Evolutionary conservation across 345 rosid species (phyloP), one percentile per base, ranked within the genome.

Genomic region (Chamaenerion angustifolium): DNA sequence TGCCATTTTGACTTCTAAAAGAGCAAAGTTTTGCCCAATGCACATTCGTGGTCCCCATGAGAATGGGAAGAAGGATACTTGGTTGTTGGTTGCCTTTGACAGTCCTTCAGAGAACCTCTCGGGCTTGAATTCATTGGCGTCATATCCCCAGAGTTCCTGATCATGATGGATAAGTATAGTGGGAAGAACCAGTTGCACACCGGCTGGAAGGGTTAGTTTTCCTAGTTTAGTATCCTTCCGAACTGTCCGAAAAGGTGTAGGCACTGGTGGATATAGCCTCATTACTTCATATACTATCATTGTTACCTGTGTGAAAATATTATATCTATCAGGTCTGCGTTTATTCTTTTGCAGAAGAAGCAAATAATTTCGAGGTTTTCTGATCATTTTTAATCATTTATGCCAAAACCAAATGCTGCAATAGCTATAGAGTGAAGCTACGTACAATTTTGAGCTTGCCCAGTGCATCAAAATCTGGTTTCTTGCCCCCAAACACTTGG

Each of bases 11-110:
- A 79, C 77, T 69, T 78, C 88, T 13, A 80, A 16, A 59, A 79
- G 18, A 1, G 94, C 74, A 17, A 78, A 86, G 58, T 68, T 78
- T 59, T 76, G 83, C 3, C 92, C 83, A 0, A 80, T 58, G 64
- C 88, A 86, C 8, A 17, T 57, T 67, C 84, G 65, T 0, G 82
- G 85, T 27, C 94, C 87, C 73, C 71, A 56, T 8, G 73, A 75
- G 10, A 83, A 83, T 1, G 81, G 73, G 6, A 80, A 57, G 62
- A 68, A 78, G 0, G 72, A 58, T 13, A 61, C 57, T 5, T 72
- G 77, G 56, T 62, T 78, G 42, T 71, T 75, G 6, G 85, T 68
- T 16, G 85, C 88, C 50, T 68, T 72, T 13, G 75, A 64, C 43
- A 80, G 40, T 19, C 82, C 82, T 11, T 70, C 72, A 3, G 40